Evolutionary conservation across 345 rosid genomes (phyloP).

Genomic region (Alliaria petiolata): DNA sequence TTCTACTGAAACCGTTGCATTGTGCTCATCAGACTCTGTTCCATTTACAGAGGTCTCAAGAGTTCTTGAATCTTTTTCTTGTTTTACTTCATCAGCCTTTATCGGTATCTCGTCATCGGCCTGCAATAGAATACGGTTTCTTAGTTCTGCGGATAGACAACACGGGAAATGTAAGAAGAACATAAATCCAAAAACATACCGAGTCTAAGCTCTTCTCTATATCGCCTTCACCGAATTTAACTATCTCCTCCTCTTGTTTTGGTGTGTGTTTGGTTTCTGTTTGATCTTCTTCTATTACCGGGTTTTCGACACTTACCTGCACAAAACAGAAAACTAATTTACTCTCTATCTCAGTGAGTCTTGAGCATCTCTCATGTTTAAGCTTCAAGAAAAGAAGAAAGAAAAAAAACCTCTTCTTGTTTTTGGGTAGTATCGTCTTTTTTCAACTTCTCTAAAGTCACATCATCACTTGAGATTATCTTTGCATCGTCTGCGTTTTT

Average conservation of each 20-base stretch:
- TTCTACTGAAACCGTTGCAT: background rate
- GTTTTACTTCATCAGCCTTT: constrained; percentile 10
- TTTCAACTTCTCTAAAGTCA: constrained; percentile 4
- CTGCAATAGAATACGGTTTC: constrained; percentile 16
- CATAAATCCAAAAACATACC: background rate
- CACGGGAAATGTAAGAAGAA: background rate
- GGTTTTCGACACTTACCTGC: constrained; percentile 31
- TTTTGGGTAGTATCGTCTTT: constrained; percentile 30
- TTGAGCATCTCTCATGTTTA: background rate
- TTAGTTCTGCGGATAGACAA: background rate
- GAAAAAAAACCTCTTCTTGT: constrained; percentile 31
- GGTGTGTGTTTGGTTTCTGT: background rate
- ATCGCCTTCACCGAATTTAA: background rate
- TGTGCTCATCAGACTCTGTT: constrained; percentile 14
- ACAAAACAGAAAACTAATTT: background rate
- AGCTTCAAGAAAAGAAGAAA: background rate
- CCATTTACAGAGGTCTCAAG: constrained; percentile 10
- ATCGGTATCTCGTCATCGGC: constrained; percentile 24
- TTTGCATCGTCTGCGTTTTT: constrained; percentile 4
- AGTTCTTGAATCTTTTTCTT: background rate
- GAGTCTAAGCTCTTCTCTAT: background rate
- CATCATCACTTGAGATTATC: constrained; percentile 17
- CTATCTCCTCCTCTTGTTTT: constrained; percentile 16
- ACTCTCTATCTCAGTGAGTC: background rate
- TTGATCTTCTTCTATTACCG: constrained; percentile 15